These are phyloP conservation scores for Citrus sp. DNA, from an alignment of 345 rosid genomes.

Conservation along the genomic window DNA sequence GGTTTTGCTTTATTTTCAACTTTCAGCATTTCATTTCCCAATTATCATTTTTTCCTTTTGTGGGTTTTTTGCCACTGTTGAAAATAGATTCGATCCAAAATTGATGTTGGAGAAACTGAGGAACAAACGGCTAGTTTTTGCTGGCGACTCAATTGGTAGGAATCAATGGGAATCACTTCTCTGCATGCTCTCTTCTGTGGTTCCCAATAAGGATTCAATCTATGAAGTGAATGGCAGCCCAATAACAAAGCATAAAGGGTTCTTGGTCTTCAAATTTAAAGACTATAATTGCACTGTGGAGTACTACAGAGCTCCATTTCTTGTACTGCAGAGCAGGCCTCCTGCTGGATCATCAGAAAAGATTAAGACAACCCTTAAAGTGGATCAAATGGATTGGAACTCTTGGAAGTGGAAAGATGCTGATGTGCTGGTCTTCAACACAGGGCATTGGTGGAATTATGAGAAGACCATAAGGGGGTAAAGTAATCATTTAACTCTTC, in stretches of 20 bases:
- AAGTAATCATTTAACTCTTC: conserved; percentile 9
- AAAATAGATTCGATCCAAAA: conserved; percentile 67
- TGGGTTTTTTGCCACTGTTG: background rate
- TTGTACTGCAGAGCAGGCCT: conserved; percentile 76
- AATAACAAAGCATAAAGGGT: conserved; percentile 88
- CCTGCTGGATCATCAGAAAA: conserved; percentile 51
- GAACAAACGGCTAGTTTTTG: conserved; percentile 80
- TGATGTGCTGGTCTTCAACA: conserved; percentile 75
- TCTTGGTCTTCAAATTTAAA: conserved; percentile 68
- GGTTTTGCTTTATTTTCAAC: background rate
- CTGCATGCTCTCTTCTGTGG: conserved; percentile 75
- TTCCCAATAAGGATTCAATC: conserved; percentile 49
- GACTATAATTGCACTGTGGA: conserved; percentile 87
- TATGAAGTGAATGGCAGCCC: conserved; percentile 88
- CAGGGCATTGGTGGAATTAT: conserved; percentile 96
- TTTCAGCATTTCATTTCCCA: background rate
- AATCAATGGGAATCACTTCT: conserved; percentile 96
- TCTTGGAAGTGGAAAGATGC: conserved; percentile 69
- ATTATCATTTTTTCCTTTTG: background rate
- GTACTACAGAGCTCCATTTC: conserved; percentile 86
- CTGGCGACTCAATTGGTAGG: conserved; percentile 93
- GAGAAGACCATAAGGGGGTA: conserved; percentile 94
- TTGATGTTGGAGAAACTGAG: conserved; percentile 78
- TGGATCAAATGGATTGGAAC: conserved; percentile 88
- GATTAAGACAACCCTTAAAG: conserved; percentile 66